These are phyloP conservation scores for Penicillium salamii DNA, from an alignment of 495 filamentous ascomycete species.

Conservation along the genomic window DNA sequence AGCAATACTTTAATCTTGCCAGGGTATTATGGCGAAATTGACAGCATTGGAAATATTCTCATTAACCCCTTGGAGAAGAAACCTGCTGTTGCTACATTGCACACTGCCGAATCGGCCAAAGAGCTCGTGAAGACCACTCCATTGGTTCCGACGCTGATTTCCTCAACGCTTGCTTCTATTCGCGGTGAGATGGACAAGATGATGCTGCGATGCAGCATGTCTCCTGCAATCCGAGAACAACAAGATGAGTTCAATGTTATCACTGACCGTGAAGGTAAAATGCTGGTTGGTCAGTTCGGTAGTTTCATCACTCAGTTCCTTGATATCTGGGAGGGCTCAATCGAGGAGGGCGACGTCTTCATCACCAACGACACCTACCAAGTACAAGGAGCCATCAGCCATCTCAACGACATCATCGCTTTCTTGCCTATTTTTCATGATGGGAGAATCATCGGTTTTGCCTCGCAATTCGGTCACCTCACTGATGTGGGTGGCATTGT, in stretches of 20 bases:
- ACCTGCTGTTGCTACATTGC: conserved; percentile 1
- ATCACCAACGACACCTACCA: conserved; percentile 52
- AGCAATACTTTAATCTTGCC: conserved; percentile 50
- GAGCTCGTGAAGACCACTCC: conserved; percentile 36
- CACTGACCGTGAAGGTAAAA: conserved; percentile 43
- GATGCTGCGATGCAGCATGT: conserved; percentile 52
- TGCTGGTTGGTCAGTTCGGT: conserved; percentile 52
- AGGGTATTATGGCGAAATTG: conserved; percentile 41
- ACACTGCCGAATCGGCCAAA: conserved; percentile 23
- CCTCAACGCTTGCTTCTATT: conserved; percentile 43
- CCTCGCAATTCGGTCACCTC: conserved; percentile 51
- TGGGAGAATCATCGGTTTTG: conserved; percentile 42
- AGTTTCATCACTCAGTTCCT: conserved; percentile 51
- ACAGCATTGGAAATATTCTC: conserved; percentile 45
- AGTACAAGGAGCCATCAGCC: conserved; percentile 46
- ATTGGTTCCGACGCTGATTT: conserved; percentile 37
- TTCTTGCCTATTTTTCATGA: conserved; percentile 46
- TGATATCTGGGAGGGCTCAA: conserved; percentile 39
- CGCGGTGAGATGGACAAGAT: conserved; percentile 50
- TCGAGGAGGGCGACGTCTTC: conserved; percentile 50
- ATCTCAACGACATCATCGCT: conserved; percentile 49
- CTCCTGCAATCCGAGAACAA: conserved; percentile 49
- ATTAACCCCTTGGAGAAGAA: conserved; percentile 34
- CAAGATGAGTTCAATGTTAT: conserved; percentile 55
- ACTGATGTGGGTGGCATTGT: conserved; percentile 52